A percentile compares a stretch with the other conserved stretches of the same genome.
These are phyloP conservation scores for Coemansia sp. DNA, from an alignment of 192 early-diverging fungal genomes.

Conservation along the genomic window DNA sequence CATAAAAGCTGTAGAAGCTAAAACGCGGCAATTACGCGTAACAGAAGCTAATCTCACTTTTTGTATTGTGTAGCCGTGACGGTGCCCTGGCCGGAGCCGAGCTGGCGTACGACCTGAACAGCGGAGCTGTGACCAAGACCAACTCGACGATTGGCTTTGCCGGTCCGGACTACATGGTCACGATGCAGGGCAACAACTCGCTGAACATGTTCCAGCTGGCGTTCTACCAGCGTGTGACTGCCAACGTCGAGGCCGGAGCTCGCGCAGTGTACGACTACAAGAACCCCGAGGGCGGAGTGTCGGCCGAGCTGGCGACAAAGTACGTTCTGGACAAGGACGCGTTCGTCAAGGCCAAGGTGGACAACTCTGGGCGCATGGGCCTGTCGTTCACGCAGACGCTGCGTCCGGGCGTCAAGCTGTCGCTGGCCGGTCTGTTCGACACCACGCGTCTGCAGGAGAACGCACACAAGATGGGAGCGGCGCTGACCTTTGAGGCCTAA, in stretches of 20 bases:
- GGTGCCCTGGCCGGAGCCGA: constrained; percentile 92
- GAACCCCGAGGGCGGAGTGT: constrained; percentile 68
- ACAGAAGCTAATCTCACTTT: background rate
- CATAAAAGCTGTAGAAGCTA: background rate
- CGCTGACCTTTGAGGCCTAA: constrained; percentile 90
- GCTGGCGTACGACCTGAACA: constrained; percentile 88
- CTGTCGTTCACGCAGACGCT: constrained; percentile 92
- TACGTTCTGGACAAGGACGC: constrained; percentile 84
- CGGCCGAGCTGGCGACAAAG: constrained; percentile 93
- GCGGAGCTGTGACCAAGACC: constrained; percentile 86
- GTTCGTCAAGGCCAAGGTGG: constrained; percentile 87
- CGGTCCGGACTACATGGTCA: constrained; percentile 82
- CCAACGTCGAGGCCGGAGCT: constrained; percentile 91
- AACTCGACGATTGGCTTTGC: constrained; percentile 85
- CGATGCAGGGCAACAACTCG: constrained; percentile 88
- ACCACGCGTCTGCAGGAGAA: constrained; percentile 91
- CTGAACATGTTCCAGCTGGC: constrained; percentile 86
- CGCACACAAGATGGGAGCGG: constrained; percentile 91
- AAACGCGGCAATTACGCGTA: background rate
- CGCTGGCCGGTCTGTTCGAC: constrained; percentile 89
- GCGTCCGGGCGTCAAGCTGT: constrained; percentile 91
- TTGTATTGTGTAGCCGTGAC: constrained; percentile 65
- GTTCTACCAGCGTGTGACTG: constrained; percentile 95
- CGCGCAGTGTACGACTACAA: constrained; percentile 89
- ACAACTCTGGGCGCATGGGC: constrained; percentile 83